These are phyloP conservation scores for Crithidia sp. DNA, from an alignment of 208 protist species.

Conservation along the genomic window DNA sequence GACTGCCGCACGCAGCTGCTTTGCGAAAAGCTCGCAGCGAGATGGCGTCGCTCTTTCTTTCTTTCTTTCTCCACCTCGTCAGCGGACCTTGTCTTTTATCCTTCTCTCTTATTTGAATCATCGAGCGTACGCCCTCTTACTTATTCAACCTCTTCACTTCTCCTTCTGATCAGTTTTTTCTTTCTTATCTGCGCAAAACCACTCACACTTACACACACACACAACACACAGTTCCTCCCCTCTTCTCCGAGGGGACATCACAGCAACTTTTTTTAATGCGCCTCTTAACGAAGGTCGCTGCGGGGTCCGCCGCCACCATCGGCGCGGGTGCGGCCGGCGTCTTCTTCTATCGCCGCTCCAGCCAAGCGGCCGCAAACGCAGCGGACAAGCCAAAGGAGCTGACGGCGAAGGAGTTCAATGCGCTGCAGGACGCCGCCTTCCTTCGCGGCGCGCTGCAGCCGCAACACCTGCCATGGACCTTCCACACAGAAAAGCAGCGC, in stretches of 20 bases:
- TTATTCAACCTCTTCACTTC: background rate
- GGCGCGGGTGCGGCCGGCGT: conserved; percentile 16
- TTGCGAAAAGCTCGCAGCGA: background rate
- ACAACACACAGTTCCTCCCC: background rate
- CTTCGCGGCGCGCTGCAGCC: conserved; percentile 50
- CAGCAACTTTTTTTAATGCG: conserved; percentile 8
- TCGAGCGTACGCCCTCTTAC: background rate
- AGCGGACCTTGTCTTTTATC: too few species aligned
- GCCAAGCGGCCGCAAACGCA: background rate
- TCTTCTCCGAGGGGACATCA: background rate
- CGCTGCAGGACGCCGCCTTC: conserved; percentile 48
- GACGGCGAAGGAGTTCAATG: conserved; percentile 71
- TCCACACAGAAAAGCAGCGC: conserved; percentile 17
- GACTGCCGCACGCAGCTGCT: too few species aligned
- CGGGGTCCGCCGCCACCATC: conserved; percentile 12
- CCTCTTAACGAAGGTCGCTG: conserved; percentile 25
- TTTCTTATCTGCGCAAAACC: background rate
- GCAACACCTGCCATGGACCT: conserved; percentile 62
- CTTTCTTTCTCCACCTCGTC: background rate
- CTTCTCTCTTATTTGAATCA: too few species aligned
- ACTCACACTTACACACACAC: background rate
- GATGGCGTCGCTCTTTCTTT: conserved; percentile 1
- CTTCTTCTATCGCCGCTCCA: conserved; percentile 16
- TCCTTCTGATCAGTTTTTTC: background rate
- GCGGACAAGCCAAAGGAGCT: conserved; percentile 31